Evolutionary conservation across 805 yeast species (phyloP).

Genomic region (Tetrapisispora fleetii): DNA sequence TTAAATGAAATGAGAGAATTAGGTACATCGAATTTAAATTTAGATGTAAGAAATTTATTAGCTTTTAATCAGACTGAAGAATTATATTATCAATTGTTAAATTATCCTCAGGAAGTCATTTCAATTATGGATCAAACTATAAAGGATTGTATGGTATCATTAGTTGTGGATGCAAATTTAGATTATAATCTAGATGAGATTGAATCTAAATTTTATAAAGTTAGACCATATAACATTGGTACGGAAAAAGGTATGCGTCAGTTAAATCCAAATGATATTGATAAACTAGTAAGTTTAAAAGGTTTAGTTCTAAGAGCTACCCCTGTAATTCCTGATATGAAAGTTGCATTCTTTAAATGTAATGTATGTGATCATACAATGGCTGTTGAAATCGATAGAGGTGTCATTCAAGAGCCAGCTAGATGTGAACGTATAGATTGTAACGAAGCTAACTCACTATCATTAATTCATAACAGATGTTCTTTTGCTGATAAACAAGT

Average conservation of each 20-base stretch:
- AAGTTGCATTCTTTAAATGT: constrained; percentile 91
- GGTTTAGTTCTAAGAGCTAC: constrained; percentile 86
- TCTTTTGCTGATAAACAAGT: constrained; percentile 94
- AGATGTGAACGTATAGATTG: constrained; percentile 87
- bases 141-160: constrained; percentile 76
- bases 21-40: constrained; percentile 72
- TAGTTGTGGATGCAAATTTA: constrained; percentile 45
- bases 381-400: constrained; percentile 88
- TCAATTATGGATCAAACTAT: constrained; percentile 97
- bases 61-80: constrained; percentile 69
- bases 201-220: constrained; percentile 74
- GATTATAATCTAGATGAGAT: constrained; percentile 52
- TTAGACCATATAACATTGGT: constrained; percentile 79
- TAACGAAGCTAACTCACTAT: constrained; percentile 77
- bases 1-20: constrained; percentile 65
- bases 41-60: constrained; percentile 72
- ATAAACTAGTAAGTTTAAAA: constrained; percentile 81
- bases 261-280: constrained; percentile 87
- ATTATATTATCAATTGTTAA: constrained; percentile 73
- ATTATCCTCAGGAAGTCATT: constrained; percentile 92
- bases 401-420: constrained; percentile 86
- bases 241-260: constrained; percentile 78
- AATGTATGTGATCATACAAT: constrained; percentile 89
- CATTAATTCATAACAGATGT: constrained; percentile 82
- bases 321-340: constrained; percentile 94